phyloP scores from a whole-genome alignment of 495 filamentous ascomycete genomes.

The Amorphotheca resinae region DNA sequence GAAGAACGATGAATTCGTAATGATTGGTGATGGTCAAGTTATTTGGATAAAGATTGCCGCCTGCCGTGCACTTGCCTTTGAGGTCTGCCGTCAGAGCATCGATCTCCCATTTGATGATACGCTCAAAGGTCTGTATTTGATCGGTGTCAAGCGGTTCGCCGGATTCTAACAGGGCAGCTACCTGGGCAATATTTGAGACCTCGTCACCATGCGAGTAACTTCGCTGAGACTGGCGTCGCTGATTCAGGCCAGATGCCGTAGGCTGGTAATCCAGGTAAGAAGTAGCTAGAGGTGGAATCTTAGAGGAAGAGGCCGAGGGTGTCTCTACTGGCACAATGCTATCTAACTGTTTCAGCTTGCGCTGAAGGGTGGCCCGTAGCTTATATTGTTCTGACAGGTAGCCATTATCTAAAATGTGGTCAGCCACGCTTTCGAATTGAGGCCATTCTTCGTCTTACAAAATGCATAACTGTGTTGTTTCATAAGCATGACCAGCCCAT shows the following conservation, averaged over 20 bases:
- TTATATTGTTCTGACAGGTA: constrained; percentile 50
- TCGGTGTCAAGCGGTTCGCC: constrained; percentile 42
- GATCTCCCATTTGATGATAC: constrained; percentile 48
- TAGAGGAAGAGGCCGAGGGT: constrained; percentile 25
- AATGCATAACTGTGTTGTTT: constrained; percentile 68
- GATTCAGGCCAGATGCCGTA: constrained; percentile 26
- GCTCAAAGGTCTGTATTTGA: constrained; percentile 46
- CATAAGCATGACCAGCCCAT: constrained; percentile 61
- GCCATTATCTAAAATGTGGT: constrained; percentile 40
- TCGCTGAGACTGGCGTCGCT: constrained; percentile 32
- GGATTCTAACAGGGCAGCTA: constrained; percentile 42
- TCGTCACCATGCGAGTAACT: constrained; percentile 22
- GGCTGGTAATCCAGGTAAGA: constrained; percentile 28
- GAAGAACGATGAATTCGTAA: constrained; percentile 57
- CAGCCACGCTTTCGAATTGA: not conserved
- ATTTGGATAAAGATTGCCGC: constrained; percentile 41
- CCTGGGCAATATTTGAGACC: constrained; percentile 35
- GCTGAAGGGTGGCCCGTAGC: constrained; percentile 28
- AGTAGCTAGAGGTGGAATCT: constrained; percentile 25
- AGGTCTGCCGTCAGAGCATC: constrained; percentile 50
- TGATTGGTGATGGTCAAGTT: constrained; percentile 57
- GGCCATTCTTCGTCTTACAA: constrained; percentile 19
- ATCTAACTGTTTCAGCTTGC: constrained; percentile 33
- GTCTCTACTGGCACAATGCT: constrained; percentile 20
- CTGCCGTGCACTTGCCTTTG: constrained; percentile 37